Base-by-base conservation (phyloP, 2,329 filamentous ascomycete species). In the Exophiala xenobiotica region DNA sequence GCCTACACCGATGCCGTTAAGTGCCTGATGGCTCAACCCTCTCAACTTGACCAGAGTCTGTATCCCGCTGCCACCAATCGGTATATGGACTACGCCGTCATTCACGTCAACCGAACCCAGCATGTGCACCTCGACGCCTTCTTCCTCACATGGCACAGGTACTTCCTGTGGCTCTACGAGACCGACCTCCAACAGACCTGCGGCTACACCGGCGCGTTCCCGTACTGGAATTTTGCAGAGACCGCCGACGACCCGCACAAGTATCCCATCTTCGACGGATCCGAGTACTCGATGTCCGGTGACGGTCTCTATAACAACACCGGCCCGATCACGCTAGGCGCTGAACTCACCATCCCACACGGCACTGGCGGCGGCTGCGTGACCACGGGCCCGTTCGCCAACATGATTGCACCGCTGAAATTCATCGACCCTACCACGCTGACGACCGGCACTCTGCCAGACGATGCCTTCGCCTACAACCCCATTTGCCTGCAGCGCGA, bases 131-230 rank as follows among this genome's bases (percentile, higher is more conserved):
- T 54, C 16, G 50, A 65, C 49, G 66, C 64, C 20, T 63, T 63
- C 59, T 73, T 75, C 61, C 63, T 75, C 26, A 66, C 68, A 24
- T 74, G 73, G 72, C 74, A 76, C 51, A 68, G 74, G 22, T 71
- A 72, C 51, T 74, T 71, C 58, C 63, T 71, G 42, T 68, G 62
- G 49, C 62, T 70, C 5, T 75, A 71, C 51, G 74, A 77, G 55
- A 63, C 68, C 49, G 70, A 70, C 23, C 65, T 77, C 3, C 66
- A 68, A 43, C 61, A 72, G 2, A 69, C 74, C 48, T 77, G 75
- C 48, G 69, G 70, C 16, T 77, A 76, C 59, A 65, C 57, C 1
- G 74, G 74, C 6, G 65, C 64, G 3, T 70, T 74, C 46, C 72
- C 74, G 11, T 74, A 72, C 64, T 72, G 69, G 68, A 63, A 68